These are phyloP conservation scores for Penicillium turbatum DNA, from an alignment of 495 filamentous ascomycete species.

Conservation along the genomic window DNA sequence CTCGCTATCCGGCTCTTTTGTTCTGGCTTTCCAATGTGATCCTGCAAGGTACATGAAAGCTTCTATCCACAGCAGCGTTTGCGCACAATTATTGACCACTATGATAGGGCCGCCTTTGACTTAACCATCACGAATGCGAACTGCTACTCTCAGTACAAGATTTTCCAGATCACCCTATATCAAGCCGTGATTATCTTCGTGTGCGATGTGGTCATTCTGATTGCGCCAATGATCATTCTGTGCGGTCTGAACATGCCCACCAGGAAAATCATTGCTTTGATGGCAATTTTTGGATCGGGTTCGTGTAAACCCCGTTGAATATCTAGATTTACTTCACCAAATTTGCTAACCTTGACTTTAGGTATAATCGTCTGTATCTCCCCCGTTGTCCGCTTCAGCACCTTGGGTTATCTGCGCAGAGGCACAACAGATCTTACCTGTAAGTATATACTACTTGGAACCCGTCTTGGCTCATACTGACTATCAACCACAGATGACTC, in stretches of 20 bases:
- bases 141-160: conserved; percentile 4
- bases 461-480: not conserved
- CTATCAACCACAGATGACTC: conserved; percentile 1
- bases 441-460: not conserved
- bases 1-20: conserved; percentile 5
- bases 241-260: not conserved
- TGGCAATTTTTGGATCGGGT: conserved; percentile 14
- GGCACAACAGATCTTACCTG: conserved; percentile 9
- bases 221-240: conserved; percentile 2
- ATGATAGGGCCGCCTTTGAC: not conserved
- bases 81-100: not conserved
- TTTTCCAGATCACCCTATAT: conserved; percentile 3
- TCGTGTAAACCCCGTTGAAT: not conserved
- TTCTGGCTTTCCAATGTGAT: conserved; percentile 4
- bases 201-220: not conserved
- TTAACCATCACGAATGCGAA: not conserved
- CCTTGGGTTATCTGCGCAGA: conserved; percentile 4
- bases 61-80: not conserved
- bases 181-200: conserved; percentile 7
- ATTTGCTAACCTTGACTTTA: not conserved
- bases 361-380: conserved; percentile 14
- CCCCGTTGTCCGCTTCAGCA: conserved; percentile 14
- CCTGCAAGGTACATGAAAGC: conserved; percentile 2
- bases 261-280: conserved; percentile 3
- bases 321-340: too few species aligned